Evolutionary conservation across 371 early-diverging fungal genomes (phyloP).

Genomic region (Mortierella sp.): DNA sequence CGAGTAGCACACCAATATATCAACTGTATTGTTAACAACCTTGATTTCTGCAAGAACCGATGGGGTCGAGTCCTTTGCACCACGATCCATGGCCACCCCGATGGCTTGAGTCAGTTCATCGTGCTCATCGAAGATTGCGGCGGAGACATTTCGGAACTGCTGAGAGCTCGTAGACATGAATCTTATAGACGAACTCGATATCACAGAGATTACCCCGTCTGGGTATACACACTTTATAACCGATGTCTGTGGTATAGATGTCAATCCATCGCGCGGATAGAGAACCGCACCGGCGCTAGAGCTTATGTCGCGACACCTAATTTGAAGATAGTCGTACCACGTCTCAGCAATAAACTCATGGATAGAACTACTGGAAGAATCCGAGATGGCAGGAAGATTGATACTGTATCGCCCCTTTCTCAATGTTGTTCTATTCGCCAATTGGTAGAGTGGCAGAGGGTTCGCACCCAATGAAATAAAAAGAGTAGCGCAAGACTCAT

Average conservation of each 20-base stretch:
- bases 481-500: neutral
- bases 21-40: neutral
- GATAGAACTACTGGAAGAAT: neutral
- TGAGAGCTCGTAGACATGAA: neutral
- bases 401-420: neutral
- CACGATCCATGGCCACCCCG: neutral
- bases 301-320: neutral
- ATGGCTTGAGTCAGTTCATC: constrained; percentile 1
- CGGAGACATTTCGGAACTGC: neutral
- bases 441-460: neutral
- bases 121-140: neutral
- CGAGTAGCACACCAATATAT: neutral
- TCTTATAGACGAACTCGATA: neutral
- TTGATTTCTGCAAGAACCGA: neutral
- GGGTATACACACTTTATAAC: neutral
- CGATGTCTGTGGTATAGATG: neutral
- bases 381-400: neutral
- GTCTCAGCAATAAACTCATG: no score
- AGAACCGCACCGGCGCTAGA: neutral
- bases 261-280: neutral
- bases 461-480: neutral
- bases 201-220: neutral
- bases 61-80: neutral
- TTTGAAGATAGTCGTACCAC: no score
- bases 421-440: neutral